A percentile compares a stretch with the other conserved stretches of the same genome.
These are phyloP conservation scores for Xerocomellus amylosporus DNA, from an alignment of 768 basidiomycete species.

Conservation along the genomic window DNA sequence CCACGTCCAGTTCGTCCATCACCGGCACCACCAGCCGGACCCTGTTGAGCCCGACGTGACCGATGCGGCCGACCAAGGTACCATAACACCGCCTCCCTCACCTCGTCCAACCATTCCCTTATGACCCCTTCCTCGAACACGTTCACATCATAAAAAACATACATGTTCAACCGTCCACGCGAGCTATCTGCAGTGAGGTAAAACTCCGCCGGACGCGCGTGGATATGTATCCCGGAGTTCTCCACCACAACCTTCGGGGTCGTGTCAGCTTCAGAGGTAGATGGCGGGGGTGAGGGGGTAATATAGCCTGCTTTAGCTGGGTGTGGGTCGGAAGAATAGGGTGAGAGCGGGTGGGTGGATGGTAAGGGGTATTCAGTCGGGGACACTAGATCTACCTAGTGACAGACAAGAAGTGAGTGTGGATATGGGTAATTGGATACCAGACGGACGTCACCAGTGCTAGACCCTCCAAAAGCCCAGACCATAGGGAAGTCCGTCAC, in stretches of 20 bases:
- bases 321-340: conserved; percentile 16
- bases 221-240: conserved; percentile 26
- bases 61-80: conserved; percentile 24
- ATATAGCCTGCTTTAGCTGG: conserved; percentile 10
- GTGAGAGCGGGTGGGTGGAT: conserved; percentile 23
- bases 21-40: neutral
- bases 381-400: conserved; percentile 34
- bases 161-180: conserved; percentile 33
- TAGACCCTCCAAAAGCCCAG: conserved; percentile 20
- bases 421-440: neutral
- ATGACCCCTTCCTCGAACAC: conserved; percentile 42
- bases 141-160: conserved; percentile 43
- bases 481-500: conserved; percentile 3
- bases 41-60: neutral
- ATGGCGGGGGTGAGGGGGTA: neutral
- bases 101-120: conserved; percentile 48
- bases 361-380: conserved; percentile 38
- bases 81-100: conserved; percentile 33
- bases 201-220: conserved; percentile 43
- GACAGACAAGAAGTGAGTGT: neutral
- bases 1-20: neutral
- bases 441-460: conserved; percentile 29
- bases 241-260: conserved; percentile 15
- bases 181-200: conserved; percentile 42
- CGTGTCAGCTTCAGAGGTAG: neutral